These are phyloP conservation scores for Tolypocladium tundrense DNA, from an alignment of 2,329 filamentous ascomycete genomes.

Conservation along the genomic window DNA sequence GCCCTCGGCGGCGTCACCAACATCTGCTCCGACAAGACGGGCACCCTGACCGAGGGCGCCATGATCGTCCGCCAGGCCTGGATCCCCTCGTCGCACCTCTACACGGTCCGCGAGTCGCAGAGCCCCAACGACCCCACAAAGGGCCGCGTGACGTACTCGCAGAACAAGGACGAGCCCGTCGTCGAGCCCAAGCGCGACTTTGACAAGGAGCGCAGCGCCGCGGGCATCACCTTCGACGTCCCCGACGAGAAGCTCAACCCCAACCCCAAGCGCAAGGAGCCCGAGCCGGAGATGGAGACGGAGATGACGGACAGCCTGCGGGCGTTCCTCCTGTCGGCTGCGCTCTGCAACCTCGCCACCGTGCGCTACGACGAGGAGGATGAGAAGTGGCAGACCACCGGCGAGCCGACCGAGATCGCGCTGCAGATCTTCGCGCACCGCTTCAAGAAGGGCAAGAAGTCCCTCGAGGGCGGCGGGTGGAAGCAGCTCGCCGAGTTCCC, in stretches of 20 bases:
- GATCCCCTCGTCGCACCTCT: conserved; percentile 46
- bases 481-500: conserved; percentile 60
- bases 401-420: conserved; percentile 66
- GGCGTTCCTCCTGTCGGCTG: conserved; percentile 43
- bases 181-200: conserved; percentile 39
- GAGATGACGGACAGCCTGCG: conserved; percentile 39
- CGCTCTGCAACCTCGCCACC: conserved; percentile 57
- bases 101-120: conserved; percentile 51
- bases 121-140: conserved; percentile 51
- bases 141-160: conserved; percentile 40
- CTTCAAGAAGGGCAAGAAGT: conserved; percentile 49
- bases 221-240: conserved; percentile 52
- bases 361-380: conserved; percentile 45
- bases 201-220: conserved; percentile 48
- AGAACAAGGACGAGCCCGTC: conserved; percentile 21
- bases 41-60: conserved; percentile 57
- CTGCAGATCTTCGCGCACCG: conserved; percentile 66
- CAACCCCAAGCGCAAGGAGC: conserved; percentile 20
- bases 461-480: conserved; percentile 43
- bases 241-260: conserved; percentile 43
- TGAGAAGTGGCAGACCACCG: conserved; percentile 53
- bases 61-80: conserved; percentile 61
- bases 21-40: conserved; percentile 66
- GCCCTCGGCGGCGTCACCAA: conserved; percentile 62
- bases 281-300: conserved; percentile 25